phyloP scores from a whole-genome alignment of 495 filamentous ascomycete genomes.

The Daldinia concentrica region DNA sequence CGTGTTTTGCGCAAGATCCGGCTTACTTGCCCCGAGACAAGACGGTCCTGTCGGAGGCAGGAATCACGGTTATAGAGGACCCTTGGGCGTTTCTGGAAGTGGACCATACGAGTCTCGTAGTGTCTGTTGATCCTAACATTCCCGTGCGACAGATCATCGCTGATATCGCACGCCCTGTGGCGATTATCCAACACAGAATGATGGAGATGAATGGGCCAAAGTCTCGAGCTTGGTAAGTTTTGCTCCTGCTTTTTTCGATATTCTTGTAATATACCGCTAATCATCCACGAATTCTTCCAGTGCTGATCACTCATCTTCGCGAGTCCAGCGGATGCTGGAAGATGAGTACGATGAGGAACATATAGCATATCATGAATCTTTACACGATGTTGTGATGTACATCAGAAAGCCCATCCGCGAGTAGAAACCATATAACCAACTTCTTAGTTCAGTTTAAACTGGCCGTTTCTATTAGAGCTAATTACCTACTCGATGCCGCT shows the following conservation, averaged over 20 bases:
- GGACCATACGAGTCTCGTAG: conserved; percentile 40
- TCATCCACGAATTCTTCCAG: not conserved
- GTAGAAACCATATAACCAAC: not conserved
- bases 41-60: conserved; percentile 13
- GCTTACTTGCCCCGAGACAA: conserved; percentile 36
- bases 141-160: conserved; percentile 46
- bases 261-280: not conserved
- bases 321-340: conserved; percentile 22
- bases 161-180: conserved; percentile 45
- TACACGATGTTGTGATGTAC: conserved; percentile 10
- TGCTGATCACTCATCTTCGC: not conserved
- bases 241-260: not conserved
- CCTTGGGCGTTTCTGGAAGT: conserved; percentile 45
- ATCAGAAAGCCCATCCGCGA: conserved; percentile 13
- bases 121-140: conserved; percentile 40
- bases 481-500: not conserved
- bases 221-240: not conserved
- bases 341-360: conserved; percentile 9
- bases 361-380: not conserved
- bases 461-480: not conserved
- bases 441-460: not conserved
- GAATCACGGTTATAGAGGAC: conserved; percentile 39
- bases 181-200: conserved; percentile 36
- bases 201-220: conserved; percentile 1
- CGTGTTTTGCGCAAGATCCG: conserved; percentile 46